Percentiles rank a stretch among this genome's conserved stretches.
Conservation (phyloP, 768 basidiomycete genomes). For the Pleurotus tuber-regium region DNA sequence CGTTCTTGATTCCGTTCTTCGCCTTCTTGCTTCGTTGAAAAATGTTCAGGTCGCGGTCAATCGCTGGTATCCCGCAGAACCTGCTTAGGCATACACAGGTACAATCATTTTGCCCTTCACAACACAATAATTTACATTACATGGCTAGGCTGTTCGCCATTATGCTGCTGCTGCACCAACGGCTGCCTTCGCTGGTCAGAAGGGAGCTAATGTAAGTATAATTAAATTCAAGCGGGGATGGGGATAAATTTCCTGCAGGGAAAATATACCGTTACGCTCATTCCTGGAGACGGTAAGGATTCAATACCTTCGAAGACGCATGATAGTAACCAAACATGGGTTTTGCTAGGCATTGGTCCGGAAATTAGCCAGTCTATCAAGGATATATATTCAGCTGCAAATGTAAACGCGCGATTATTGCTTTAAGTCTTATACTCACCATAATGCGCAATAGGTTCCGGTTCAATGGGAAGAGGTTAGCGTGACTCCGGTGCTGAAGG, state of each 20-base stretch:
- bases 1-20: slow-evolving; percentile 12
- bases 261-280: slow-evolving; percentile 94
- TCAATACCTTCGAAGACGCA: slow-evolving; percentile 11
- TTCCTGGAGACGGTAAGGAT: slow-evolving; percentile 95
- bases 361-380: slow-evolving; percentile 98
- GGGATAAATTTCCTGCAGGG: slow-evolving; percentile 50
- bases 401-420: slow-evolving; percentile 40
- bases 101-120: slow-evolving; percentile 14
- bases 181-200: slow-evolving; percentile 87
- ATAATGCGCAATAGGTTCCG: slow-evolving; percentile 63
- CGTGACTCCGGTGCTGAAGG: slow-evolving; percentile 90
- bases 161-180: slow-evolving; percentile 83
- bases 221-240: neutral
- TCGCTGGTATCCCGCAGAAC: slow-evolving; percentile 55
- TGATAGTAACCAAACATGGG: slow-evolving; percentile 12
- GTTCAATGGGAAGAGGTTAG: slow-evolving; percentile 99
- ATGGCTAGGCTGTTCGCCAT: slow-evolving; percentile 47
- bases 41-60: slow-evolving; percentile 62
- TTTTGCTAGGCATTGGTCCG: slow-evolving; percentile 84
- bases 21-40: slow-evolving; percentile 15
- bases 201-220: slow-evolving; percentile 74
- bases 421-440: slow-evolving; percentile 4
- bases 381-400: slow-evolving; percentile 86
- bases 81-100: slow-evolving; percentile 51
- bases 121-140: slow-evolving; percentile 12